Evolutionary conservation across 2,329 filamentous ascomycete species (phyloP).

Genomic region (Dactylellina drechsleri): DNA sequence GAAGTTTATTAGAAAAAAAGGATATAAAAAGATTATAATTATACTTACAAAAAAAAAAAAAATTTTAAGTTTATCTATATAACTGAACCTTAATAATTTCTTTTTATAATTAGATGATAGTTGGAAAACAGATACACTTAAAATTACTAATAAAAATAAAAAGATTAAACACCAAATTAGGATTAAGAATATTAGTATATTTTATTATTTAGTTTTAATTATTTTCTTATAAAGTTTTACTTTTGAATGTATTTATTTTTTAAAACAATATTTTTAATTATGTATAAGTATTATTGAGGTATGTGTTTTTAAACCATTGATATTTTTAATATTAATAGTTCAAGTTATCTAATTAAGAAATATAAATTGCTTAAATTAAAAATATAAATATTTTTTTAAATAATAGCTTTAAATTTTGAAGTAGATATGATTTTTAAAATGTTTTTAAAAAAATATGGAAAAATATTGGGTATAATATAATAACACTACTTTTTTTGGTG

Average conservation of each 20-base stretch:
- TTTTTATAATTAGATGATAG: neutral
- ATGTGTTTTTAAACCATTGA: too few species aligned
- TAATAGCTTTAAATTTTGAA: neutral
- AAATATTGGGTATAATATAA: neutral
- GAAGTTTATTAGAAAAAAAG: too few species aligned
- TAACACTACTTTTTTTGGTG: neutral
- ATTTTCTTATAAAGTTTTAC: neutral
- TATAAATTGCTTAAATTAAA: too few species aligned
- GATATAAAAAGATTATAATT: too few species aligned
- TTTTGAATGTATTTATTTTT: neutral
- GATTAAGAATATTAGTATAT: too few species aligned
- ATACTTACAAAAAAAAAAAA: neutral
- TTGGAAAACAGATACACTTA: neutral
- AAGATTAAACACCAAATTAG: neutral
- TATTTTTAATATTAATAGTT: too few species aligned
- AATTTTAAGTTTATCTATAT: neutral
- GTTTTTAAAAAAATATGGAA: neutral
- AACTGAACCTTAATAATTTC: neutral
- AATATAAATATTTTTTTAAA: too few species aligned
- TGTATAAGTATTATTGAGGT: neutral
- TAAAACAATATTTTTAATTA: neutral
- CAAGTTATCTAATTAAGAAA: too few species aligned
- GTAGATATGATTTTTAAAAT: too few species aligned
- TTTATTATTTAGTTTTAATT: neutral
- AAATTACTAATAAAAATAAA: neutral